Conservation (phyloP, 2,329 filamentous ascomycete species). For the Fusarium drepaniforme region DNA sequence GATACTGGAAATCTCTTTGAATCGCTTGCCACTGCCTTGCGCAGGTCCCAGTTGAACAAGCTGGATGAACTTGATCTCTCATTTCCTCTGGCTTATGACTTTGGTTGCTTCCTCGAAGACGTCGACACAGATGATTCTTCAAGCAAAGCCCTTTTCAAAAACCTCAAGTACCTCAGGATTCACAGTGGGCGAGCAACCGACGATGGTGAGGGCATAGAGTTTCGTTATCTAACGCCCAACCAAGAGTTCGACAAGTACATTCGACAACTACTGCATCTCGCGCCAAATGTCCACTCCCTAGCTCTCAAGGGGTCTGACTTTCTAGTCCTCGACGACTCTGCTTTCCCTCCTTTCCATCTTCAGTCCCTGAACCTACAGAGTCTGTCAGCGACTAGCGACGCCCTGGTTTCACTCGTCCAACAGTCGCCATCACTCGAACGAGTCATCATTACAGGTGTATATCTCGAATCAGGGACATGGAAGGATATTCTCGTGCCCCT, state of each 20-base stretch:
- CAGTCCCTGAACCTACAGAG: background rate
- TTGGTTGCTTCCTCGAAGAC: constrained; percentile 7
- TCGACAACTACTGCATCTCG: background rate
- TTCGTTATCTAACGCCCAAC: background rate
- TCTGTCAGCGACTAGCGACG: background rate
- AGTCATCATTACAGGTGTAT: background rate
- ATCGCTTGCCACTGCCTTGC: constrained; percentile 6
- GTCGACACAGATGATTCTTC: background rate
- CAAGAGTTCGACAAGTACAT: constrained; percentile 2
- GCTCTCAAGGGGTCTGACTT: background rate
- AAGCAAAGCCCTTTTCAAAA: background rate
- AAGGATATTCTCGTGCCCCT: background rate
- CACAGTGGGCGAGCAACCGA: background rate
- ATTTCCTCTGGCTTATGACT: constrained; percentile 12
- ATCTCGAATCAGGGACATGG: constrained; percentile 12
- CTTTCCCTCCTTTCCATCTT: background rate
- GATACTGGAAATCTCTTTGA: constrained; percentile 11
- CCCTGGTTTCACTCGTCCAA: background rate
- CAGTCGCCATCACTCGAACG: background rate
- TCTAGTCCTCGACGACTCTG: background rate
- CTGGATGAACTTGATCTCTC: constrained; percentile 10
- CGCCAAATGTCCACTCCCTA: constrained; percentile 8
- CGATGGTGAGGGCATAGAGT: constrained; percentile 2
- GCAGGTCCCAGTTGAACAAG: constrained; percentile 4
- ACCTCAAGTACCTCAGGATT: constrained; percentile 6